Evolutionary conservation across 768 basidiomycete species (phyloP).

Genomic region (Boletus vinaceobasis): DNA sequence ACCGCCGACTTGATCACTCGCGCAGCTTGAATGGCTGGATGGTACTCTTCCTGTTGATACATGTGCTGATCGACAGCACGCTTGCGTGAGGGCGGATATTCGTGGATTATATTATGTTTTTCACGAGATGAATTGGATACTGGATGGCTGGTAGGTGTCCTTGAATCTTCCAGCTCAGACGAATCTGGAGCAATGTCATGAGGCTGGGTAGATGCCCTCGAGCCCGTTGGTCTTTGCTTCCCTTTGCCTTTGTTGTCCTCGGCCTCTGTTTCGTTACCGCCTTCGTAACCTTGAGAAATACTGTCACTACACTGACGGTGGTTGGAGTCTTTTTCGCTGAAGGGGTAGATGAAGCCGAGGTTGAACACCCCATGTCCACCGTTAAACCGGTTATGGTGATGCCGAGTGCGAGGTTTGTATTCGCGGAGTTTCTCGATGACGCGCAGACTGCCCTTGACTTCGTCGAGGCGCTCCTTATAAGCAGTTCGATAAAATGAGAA

Average conservation of each 20-base stretch:
- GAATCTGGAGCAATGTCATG: conserved; percentile 8
- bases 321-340: conserved; percentile 44
- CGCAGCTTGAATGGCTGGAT: conserved; percentile 52
- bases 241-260: conserved; percentile 32
- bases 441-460: conserved; percentile 49
- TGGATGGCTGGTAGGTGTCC: conserved; percentile 7
- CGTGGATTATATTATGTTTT: conserved; percentile 22
- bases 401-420: conserved; percentile 50
- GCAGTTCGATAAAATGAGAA: conserved; percentile 78
- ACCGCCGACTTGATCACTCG: conserved; percentile 66
- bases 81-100: conserved; percentile 38
- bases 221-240: conserved; percentile 19
- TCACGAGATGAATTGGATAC: conserved; percentile 4
- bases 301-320: conserved; percentile 29
- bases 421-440: conserved; percentile 66
- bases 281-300: conserved; percentile 23
- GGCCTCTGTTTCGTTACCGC: conserved; percentile 30
- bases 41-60: conserved; percentile 33
- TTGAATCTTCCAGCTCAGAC: conserved; percentile 7
- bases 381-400: conserved; percentile 27
- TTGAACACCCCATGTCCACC: conserved; percentile 44
- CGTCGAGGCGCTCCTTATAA: conserved; percentile 65
- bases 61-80: conserved; percentile 17
- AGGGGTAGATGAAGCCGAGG: conserved; percentile 29
- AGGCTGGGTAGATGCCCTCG: background rate